phyloP scores from a whole-genome alignment of 2,329 filamentous ascomycete genomes.

The Chaetomium globosum region DNA sequence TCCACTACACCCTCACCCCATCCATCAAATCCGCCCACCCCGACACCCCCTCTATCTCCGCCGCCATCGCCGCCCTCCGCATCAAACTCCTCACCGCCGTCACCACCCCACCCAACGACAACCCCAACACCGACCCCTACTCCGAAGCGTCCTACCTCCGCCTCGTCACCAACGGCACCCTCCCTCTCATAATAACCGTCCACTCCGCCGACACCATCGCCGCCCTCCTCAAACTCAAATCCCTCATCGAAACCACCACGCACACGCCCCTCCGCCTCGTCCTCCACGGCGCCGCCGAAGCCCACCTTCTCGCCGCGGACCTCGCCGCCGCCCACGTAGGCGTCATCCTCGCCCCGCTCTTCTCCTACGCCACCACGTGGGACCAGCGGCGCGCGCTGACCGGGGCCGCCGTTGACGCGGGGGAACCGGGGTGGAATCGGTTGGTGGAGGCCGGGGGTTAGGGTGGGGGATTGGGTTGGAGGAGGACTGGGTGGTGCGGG shows the following conservation, averaged over 20 bases:
- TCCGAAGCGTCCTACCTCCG: conserved; percentile 55
- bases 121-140: conserved; percentile 45
- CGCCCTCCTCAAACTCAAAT: conserved; percentile 61
- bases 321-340: conserved; percentile 59
- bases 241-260: conserved; percentile 51
- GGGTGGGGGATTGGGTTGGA: conserved; percentile 61
- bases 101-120: conserved; percentile 37
- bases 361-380: conserved; percentile 59
- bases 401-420: conserved; percentile 67
- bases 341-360: conserved; percentile 63
- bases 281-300: conserved; percentile 65
- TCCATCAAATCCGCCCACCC: conserved; percentile 45
- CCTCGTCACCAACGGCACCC: conserved; percentile 56
- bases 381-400: conserved; percentile 64
- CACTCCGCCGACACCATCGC: conserved; percentile 67
- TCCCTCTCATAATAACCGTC: conserved; percentile 60
- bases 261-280: conserved; percentile 51
- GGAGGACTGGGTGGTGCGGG: conserved; percentile 65
- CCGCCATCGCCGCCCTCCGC: conserved; percentile 55
- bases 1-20: conserved; percentile 61
- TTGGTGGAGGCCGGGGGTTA: conserved; percentile 63
- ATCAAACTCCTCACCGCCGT: conserved; percentile 56
- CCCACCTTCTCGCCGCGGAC: conserved; percentile 60
- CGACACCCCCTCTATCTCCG: conserved; percentile 55
- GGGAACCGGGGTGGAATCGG: conserved; percentile 64